Evolutionary conservation across 306 rosid genomes (phyloP).

Genomic region (Cucurbita pepo): DNA sequence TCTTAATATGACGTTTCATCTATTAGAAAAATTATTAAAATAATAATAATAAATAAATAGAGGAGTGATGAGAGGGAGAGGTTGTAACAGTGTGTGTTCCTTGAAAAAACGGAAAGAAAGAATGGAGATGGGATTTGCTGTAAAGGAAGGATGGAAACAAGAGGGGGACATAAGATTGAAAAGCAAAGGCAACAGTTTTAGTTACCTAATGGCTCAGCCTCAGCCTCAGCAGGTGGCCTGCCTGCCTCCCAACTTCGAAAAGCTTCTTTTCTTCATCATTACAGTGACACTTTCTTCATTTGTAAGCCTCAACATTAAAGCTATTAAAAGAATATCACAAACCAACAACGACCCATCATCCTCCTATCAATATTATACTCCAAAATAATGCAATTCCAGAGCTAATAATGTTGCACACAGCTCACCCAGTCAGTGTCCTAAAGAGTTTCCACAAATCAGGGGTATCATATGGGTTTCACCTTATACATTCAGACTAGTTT

Average conservation of each 20-base stretch:
- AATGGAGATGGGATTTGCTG: slow-evolving; percentile 5
- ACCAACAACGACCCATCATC: slow-evolving; percentile 1
- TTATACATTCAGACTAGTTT: neutral
- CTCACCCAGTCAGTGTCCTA: neutral
- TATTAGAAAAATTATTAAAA: neutral
- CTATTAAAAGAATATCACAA: neutral
- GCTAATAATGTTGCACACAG: neutral
- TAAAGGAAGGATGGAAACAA: neutral
- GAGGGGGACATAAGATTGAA: neutral
- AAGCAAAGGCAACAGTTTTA: neutral
- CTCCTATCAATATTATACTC: neutral
- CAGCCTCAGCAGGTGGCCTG: slow-evolving; percentile 6
- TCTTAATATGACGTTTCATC: neutral
- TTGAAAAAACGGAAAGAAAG: slow-evolving; percentile 1
- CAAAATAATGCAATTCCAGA: neutral
- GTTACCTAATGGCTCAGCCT: neutral
- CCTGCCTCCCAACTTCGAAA: slow-evolving; percentile 2
- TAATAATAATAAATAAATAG: neutral
- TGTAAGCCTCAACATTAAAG: neutral
- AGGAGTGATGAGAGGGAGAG: neutral
- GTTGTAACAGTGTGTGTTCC: neutral
- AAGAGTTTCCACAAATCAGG: too few relatives aligned
- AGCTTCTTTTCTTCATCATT: neutral
- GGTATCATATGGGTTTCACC: too few relatives aligned
- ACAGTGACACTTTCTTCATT: slow-evolving; percentile 7